Conservation (phyloP, 768 basidiomycete genomes). For the Rhodosporidiobolus sp. region DNA sequence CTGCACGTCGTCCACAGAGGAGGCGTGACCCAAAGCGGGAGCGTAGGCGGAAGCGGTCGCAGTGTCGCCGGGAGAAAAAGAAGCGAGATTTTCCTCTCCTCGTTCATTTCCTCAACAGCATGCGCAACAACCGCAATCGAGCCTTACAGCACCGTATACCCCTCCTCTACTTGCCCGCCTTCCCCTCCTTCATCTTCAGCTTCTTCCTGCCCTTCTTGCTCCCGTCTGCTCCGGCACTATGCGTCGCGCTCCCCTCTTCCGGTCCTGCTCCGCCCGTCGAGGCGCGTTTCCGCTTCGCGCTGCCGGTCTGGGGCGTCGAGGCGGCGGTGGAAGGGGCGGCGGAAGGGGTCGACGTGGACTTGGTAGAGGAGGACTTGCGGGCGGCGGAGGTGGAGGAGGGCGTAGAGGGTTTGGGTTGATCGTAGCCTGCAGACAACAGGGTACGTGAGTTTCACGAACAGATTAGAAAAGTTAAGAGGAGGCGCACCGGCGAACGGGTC, state of each 20-base stretch:
- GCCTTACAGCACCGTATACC: neutral
- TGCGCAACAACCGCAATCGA: too few relatives aligned
- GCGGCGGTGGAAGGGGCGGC: neutral
- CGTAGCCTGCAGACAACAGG: conserved; percentile 20
- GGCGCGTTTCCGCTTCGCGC: neutral
- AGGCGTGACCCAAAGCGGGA: too few relatives aligned
- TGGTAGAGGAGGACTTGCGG: neutral
- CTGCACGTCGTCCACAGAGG: too few relatives aligned
- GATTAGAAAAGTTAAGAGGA: too few relatives aligned
- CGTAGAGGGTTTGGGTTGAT: conserved; percentile 27
- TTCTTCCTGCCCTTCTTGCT: conserved; percentile 22
- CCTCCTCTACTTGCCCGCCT: neutral
- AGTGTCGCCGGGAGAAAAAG: too few relatives aligned
- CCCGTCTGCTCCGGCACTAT: neutral
- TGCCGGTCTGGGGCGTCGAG: neutral
- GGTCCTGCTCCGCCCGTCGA: neutral
- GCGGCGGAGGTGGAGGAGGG: neutral
- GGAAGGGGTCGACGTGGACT: neutral
- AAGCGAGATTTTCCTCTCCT: too few relatives aligned
- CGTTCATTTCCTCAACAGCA: too few relatives aligned
- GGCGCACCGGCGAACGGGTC: conserved; percentile 69
- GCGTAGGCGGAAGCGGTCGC: too few relatives aligned
- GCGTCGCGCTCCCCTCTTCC: neutral
- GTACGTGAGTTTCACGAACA: too few relatives aligned
- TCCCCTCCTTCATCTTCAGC: conserved; percentile 18